Base-by-base conservation (phyloP, 164 flowering plant species). In the Sextonia rubra region DNA sequence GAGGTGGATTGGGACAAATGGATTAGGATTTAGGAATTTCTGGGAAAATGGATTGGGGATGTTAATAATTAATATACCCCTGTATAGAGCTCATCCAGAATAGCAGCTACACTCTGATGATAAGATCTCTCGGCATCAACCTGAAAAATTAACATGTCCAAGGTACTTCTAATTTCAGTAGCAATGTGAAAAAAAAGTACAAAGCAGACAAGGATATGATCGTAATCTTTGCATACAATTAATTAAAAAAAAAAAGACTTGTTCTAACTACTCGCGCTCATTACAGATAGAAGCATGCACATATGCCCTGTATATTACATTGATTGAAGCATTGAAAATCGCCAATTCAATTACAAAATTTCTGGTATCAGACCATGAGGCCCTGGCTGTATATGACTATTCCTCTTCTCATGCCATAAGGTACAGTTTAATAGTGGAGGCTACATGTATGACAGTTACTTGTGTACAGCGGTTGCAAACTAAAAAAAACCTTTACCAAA, bases 81-180 rank as follows among this genome's bases (percentile, higher is more conserved):
- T 30, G 83, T 47, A 71, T 85, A 82, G 56, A 93, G 85, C 78
- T 83, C 82, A 77, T 88, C 97, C 60, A 93, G 75, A 72, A 81
- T 80, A 60, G 78, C 77, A 71, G 86, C 81, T 70, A 80, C 84
- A 69, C 71, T 80, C 58, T 70, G 88, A 82, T 90, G 97, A 82
- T 84, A 93, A 60, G 86, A 79, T 83, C 87, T 87, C 77, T 91
- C 98, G 62, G 98, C 91, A 79, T 88, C 80, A 68, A 91, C 97
- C 97, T 93, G 84, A 66, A 78, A 72, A 47, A 12, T 22, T 20
- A 60, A 32, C 37, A 29, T 24, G 48, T n/a, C 18, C 24, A 22
- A 25, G 52, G 65, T 71, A 3, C 62, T 37, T 25, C 68, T 8
- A 47, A 23, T 37, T 37, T 37, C 44, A 37, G 44, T 14, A 60